Conservation (phyloP, 805 yeast species). For the Wickerhamiella azyma region DNA sequence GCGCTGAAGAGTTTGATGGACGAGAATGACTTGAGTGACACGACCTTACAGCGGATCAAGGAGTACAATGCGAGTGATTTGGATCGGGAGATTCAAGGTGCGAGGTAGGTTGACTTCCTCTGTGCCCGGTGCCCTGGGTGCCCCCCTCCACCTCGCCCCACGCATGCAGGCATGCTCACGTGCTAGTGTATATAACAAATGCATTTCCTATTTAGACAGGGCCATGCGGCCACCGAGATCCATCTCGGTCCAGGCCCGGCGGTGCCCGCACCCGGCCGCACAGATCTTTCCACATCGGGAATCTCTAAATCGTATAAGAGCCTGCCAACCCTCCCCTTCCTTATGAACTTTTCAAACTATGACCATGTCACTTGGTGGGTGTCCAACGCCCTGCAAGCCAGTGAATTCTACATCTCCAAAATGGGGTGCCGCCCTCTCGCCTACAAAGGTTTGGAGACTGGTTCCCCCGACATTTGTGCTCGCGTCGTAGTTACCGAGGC, state of each 20-base stretch:
- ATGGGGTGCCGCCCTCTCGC: constrained; percentile 58
- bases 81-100: neutral
- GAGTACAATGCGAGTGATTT: neutral
- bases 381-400: constrained; percentile 55
- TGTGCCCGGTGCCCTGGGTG: too few species aligned
- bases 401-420: constrained; percentile 38
- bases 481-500: constrained; percentile 50
- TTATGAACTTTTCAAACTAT: constrained; percentile 29
- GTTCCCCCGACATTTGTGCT: constrained; percentile 38
- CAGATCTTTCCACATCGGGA: neutral
- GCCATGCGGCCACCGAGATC: too few species aligned
- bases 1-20: neutral
- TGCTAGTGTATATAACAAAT: too few species aligned
- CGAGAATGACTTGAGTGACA: constrained; percentile 2
- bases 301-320: neutral
- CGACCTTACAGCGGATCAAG: constrained; percentile 4
- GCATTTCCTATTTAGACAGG: too few species aligned
- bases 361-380: constrained; percentile 59
- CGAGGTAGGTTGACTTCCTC: neutral
- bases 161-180: too few species aligned
- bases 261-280: too few species aligned
- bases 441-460: constrained; percentile 54
- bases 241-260: too few species aligned
- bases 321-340: neutral
- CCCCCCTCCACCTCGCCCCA: too few species aligned